Evolutionary conservation across 306 rosid genomes (phyloP), one percentile per base, ranked within the genome.

Genomic region (Glycyrrhiza uralensis): DNA sequence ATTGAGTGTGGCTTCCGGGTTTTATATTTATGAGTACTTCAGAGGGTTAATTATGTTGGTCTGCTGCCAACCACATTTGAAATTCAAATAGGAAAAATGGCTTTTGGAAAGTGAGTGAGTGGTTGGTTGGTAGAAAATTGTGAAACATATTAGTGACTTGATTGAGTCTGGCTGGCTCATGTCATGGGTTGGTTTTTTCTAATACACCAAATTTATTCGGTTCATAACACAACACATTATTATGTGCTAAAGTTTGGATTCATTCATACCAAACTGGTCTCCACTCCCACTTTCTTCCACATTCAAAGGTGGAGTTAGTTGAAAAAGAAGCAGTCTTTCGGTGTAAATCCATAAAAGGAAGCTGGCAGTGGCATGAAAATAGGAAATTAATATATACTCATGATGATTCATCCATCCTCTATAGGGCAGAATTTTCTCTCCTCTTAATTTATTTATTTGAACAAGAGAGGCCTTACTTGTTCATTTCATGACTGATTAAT

Each of bases 281-380:
- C n/a, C n/a, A n/a, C n/a, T n/a, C n/a, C 29, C 15, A 67, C 83
- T 80, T 80, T 80, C 66, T 80, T 80, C 80, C 83, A 59, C 83
- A 74, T 74, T 74, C 72, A 74, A 74, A 79, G 83, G 83, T 73
- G 79, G 83, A 74, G 80, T 30, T 74, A 66, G 76, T 74, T 79
- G 29, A 26, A 47, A 19, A 28, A 54, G 20, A 72, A 78, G 45
- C 14, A 22, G 49, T 23, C 75, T 64, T 54, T 65, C 32, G 64
- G 71, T 60, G 58, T 11, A 32, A 74, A 62, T 58, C 76, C 80
- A 28, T 50, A 29, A 36, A 67, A 38, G 71, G 75, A 72, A 30
- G 24, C 62, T n/a, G n/a, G n/a, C n/a, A n/a, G n/a, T 33, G 79
- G 54, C 20, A 23, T 55, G 69, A 76, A 67, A 67, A 8, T n/a